Percentiles rank a stretch among this genome's conserved stretches.
phyloP scores from a whole-genome alignment of 768 basidiomycete species.

The Candolleomyces efflorescens region DNA sequence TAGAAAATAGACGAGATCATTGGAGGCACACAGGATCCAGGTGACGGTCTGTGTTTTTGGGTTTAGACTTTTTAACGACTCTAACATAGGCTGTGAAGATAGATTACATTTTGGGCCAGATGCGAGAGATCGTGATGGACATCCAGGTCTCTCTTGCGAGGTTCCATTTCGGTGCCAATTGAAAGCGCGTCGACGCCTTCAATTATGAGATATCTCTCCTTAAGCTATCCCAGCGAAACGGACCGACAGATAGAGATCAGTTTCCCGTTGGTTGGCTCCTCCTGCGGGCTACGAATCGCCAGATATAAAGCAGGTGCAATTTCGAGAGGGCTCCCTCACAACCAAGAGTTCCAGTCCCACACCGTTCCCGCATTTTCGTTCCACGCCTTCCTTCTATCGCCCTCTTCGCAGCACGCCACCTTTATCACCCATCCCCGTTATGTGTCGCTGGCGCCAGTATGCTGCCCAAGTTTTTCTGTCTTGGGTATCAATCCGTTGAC shows the following conservation, averaged over 20 bases:
- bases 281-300: too few relatives aligned
- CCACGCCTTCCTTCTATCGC: neutral
- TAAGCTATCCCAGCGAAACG: neutral
- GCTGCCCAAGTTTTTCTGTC: conserved; percentile 15
- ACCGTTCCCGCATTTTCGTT: neutral
- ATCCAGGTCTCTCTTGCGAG: neutral
- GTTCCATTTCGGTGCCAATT: conserved; percentile 2
- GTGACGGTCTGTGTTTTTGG: neutral
- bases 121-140: neutral
- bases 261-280: too few relatives aligned
- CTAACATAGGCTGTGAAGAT: conserved; percentile 1
- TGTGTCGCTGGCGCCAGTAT: conserved; percentile 77
- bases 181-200: neutral
- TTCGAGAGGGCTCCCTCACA: neutral
- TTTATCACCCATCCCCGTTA: conserved; percentile 15
- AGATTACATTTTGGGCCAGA: neutral
- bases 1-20: conserved; percentile 1
- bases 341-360: neutral
- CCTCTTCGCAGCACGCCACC: conserved; percentile 12
- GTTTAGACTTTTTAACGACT: conserved; percentile 3
- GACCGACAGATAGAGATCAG: too few relatives aligned
- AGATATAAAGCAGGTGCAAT: neutral
- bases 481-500: conserved; percentile 9
- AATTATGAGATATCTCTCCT: too few relatives aligned
- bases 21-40: neutral